phyloP scores from a whole-genome alignment of 169 alveolate genomes.

The Eimeria falciformis region DNA sequence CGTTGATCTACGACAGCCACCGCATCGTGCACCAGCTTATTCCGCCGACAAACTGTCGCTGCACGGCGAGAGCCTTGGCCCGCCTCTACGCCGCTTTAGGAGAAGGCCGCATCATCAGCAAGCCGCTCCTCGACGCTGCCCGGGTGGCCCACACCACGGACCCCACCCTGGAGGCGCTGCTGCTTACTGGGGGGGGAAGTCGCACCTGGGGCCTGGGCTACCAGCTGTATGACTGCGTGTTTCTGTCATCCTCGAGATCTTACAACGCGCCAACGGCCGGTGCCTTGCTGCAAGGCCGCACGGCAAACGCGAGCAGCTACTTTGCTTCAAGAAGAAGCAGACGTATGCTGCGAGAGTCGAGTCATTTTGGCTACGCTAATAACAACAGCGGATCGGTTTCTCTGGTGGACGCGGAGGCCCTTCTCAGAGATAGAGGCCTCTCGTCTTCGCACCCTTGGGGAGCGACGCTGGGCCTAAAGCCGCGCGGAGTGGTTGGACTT shows the following conservation, averaged over 20 bases:
- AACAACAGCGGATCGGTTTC: constrained; percentile 12
- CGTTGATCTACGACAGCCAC: constrained; percentile 81
- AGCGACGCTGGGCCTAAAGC: constrained; percentile 53
- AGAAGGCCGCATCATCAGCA: constrained; percentile 72
- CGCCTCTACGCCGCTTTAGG: constrained; percentile 74
- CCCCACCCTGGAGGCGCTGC: constrained; percentile 81
- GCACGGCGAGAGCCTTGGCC: constrained; percentile 83
- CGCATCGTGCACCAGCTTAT: constrained; percentile 78
- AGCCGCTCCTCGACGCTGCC: constrained; percentile 70
- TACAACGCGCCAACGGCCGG: constrained; percentile 17
- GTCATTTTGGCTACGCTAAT: background rate
- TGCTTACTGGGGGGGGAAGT: constrained; percentile 83
- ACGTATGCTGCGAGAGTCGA: background rate
- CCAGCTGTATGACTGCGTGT: constrained; percentile 81
- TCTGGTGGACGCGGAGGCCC: constrained; percentile 32
- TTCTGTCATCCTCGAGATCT: constrained; percentile 40
- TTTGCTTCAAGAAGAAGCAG: constrained; percentile 1
- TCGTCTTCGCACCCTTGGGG: constrained; percentile 52
- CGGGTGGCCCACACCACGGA: constrained; percentile 74
- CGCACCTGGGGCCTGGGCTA: constrained; percentile 84
- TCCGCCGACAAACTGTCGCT: constrained; percentile 84
- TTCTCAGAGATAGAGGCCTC: constrained; percentile 51
- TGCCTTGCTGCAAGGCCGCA: constrained; percentile 37
- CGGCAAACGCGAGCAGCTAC: constrained; percentile 1
- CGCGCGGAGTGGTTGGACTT: constrained; percentile 77